A percentile compares a stretch with the other conserved stretches of the same genome.
phyloP scores from a whole-genome alignment of 306 rosid genomes.

The Potentilla sterilis region DNA sequence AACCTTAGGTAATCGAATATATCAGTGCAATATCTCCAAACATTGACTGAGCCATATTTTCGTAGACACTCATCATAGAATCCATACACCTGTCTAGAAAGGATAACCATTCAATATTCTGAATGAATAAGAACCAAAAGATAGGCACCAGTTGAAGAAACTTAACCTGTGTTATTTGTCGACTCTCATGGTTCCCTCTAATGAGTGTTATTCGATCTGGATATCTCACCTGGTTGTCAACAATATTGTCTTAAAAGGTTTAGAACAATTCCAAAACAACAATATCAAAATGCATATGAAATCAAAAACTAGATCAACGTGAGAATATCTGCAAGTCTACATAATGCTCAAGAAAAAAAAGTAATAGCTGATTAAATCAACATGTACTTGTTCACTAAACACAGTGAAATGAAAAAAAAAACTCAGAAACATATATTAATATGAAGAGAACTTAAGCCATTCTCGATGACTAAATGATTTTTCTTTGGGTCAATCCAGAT shows the following conservation, averaged over 20 bases:
- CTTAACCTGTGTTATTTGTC: constrained; percentile 97
- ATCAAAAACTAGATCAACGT: constrained; percentile 17
- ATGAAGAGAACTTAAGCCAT: not conserved
- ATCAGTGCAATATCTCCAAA: constrained; percentile 99
- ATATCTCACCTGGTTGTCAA: constrained; percentile 78
- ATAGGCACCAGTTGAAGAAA: constrained; percentile 17
- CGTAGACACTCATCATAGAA: constrained; percentile 99
- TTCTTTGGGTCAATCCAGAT: not conserved
- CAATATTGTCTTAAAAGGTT: not conserved
- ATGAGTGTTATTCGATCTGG: constrained; percentile 98
- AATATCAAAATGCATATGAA: not conserved
- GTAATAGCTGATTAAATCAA: not conserved
- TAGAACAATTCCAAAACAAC: constrained; percentile 8
- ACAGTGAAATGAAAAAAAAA: not conserved
- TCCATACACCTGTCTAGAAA: constrained; percentile 87
- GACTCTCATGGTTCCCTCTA: constrained; percentile 99
- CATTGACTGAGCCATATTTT: constrained; percentile 96
- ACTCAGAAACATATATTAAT: not conserved
- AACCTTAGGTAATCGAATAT: constrained; percentile 95
- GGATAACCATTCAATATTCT: constrained; percentile 35
- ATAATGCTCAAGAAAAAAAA: not conserved
- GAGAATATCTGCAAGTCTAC: not conserved
- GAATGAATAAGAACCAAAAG: constrained; percentile 18
- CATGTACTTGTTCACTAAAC: not conserved
- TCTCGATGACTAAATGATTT: not conserved